Base-by-base conservation (phyloP, 306 rosid genomes). In the Cucumis cinereus region DNA sequence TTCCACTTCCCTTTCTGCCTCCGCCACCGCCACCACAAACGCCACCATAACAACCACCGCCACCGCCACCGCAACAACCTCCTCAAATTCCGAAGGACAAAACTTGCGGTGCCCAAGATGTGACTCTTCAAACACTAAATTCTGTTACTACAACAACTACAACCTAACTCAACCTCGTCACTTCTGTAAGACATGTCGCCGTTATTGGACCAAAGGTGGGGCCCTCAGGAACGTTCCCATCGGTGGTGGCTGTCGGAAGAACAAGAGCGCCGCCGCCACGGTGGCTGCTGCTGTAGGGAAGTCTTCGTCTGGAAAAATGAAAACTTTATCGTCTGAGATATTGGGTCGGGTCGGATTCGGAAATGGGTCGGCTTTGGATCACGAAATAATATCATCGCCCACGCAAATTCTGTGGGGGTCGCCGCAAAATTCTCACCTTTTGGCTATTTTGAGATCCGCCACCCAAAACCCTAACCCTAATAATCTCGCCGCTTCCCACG, bases 91-190 rank as follows among this genome's bases (percentile, higher is more conserved):
- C 0, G 94, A 94, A 71, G 86, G 76, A 47, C 92, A 88, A 16
- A 87, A 83, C 61, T 77, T 94, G 82, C 84, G 95, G 77, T 95
- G 99, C 56, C 97, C 80, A 1, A 64, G 96, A 13, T 90, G 96
- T 41, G 91, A 90, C 71, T 90, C 96, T 22, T 77, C 96, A 62
- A 89, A 92, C 90, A 92, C 98, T 19, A 92, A 92, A 85, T 92
- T 92, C 76, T 92, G 98, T 63, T 92, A 90, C 87, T 90, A 90
- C 87, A 90, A 90, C 88, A 90, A 90, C 88, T 90, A 90, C 88
- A 93, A 93, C 82, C 96, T 93, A 78, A 91, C 98, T 33, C 98
- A 93, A 86, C 98, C 98, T 3, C 98, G 98, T 47, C 96, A 93
- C 83, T 93, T 93, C 87, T 93, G 98, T 87, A 93, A 93, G 86